Base-by-base conservation (phyloP, 257 asterid species). In the Henckelia pumila region DNA sequence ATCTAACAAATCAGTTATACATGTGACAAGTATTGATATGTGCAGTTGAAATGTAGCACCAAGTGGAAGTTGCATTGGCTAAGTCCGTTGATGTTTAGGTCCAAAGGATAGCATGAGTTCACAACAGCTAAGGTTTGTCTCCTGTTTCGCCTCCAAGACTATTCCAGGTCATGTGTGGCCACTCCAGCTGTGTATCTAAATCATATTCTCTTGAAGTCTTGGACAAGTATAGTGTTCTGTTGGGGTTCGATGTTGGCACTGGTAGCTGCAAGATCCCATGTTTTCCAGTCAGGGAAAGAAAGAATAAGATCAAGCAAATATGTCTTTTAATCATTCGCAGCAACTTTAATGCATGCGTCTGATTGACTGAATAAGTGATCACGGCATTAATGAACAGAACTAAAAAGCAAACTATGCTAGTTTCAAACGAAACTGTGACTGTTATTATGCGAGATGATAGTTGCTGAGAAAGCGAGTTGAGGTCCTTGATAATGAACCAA, bases 131-230 rank as follows among this genome's bases (percentile, higher is more conserved):
- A 35, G 44, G 44, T 35, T 35, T 3, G 3, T 85, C 79, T 76
- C 26, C 26, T 35, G 85, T 74, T 26, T 80, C 81, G 76, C 87
- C 73, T 71, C 84, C 88, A 20, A 79, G 86, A 64, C 81, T 77
- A 75, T 71, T 76, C 68, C 96, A 91, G 19, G 86, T 77, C 93
- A 86, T 84, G 77, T 92, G 96, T 63, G 84, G 95, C 98, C 96
- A 89, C 80, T 89, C 95, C 0, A 83, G 71, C 65, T 82, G 91
- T 20, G 88, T 28, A 67, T 86, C 92, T 71, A 81, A 81, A 11
- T 81, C 75, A 59, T 84, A 84, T 68, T 82, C 96, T 61, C 81
- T 82, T 24, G 87, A 80, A 3, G 30, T 28, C 61, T 86, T 94
- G 20, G 89, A 40, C 50, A 91, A 83, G 33, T 82, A 89, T 50